Conservation (phyloP, 306 rosid genomes). For the Cyclanthera cordifolia region DNA sequence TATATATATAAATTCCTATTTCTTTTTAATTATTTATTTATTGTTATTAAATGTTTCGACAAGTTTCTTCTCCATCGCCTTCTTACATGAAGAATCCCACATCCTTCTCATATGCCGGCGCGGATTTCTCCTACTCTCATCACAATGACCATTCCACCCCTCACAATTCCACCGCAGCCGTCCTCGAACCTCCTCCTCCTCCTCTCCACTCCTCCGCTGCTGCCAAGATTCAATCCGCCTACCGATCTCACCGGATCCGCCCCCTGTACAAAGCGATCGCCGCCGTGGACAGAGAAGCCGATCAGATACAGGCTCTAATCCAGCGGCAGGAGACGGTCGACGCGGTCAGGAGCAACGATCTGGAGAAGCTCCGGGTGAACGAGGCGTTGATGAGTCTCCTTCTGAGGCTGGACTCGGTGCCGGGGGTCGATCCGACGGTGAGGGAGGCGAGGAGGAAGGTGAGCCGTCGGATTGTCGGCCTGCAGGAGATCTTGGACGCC, state of each 20-base stretch:
- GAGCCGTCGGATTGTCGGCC: conserved; percentile 73
- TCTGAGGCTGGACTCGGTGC: conserved; percentile 70
- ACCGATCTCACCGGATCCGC: conserved; percentile 63
- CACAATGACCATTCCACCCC: conserved; percentile 41
- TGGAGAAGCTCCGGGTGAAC: conserved; percentile 61
- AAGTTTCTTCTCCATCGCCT: not conserved
- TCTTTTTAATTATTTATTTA: not conserved
- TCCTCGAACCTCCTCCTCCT: conserved; percentile 20
- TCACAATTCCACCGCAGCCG: conserved; percentile 20
- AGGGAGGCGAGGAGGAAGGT: conserved; percentile 75
- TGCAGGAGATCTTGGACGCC: conserved; percentile 80
- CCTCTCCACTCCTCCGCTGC: conserved; percentile 40
- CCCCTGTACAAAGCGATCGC: conserved; percentile 40
- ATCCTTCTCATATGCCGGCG: conserved; percentile 16
- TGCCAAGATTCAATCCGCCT: conserved; percentile 56
- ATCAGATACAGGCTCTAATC: conserved; percentile 42
- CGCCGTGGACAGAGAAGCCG: conserved; percentile 48
- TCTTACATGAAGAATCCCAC: conserved; percentile 28
- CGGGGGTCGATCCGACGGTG: conserved; percentile 65
- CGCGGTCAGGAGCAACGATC: conserved; percentile 48
- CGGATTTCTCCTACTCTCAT: conserved; percentile 1
- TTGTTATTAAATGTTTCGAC: not conserved
- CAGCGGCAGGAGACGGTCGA: conserved; percentile 94
- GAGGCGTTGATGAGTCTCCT: conserved; percentile 67
- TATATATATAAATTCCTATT: not conserved